Percentiles rank a stretch among this genome's conserved stretches.
Evolutionary conservation across 768 basidiomycete species (phyloP).

Genomic region (Tephrocybe rancida): DNA sequence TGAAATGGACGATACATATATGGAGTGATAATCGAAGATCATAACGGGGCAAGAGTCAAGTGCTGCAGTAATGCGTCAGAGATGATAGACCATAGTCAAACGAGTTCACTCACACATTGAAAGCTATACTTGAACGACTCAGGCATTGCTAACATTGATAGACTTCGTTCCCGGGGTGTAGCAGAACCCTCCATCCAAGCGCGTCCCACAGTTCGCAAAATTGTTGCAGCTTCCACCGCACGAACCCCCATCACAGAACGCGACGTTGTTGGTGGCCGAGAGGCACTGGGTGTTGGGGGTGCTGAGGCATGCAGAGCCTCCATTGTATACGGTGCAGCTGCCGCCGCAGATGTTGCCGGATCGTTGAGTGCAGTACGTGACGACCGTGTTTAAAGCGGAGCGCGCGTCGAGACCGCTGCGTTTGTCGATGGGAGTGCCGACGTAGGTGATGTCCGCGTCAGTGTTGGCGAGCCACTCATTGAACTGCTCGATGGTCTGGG

Average conservation of each 20-base stretch:
- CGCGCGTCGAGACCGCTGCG: conserved; percentile 16
- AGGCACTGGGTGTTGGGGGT: conserved; percentile 33
- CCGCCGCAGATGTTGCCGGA: conserved; percentile 28
- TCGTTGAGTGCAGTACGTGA: conserved; percentile 29
- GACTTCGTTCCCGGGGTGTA: conserved; percentile 29
- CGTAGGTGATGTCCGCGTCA: not conserved
- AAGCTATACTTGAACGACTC: not conserved
- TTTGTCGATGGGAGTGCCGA: conserved; percentile 20
- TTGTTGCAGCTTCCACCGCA: conserved; percentile 28
- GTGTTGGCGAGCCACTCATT: conserved; percentile 8
- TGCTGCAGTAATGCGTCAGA: no score
- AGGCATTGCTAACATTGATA: conserved; percentile 13
- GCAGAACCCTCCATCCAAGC: conserved; percentile 29
- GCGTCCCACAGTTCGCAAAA: conserved; percentile 23
- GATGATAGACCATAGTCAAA: no score
- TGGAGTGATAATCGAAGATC: no score
- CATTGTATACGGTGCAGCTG: conserved; percentile 32
- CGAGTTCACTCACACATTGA: no score
- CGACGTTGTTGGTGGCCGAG: conserved; percentile 28
- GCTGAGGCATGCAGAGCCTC: conserved; percentile 25
- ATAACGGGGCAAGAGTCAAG: no score
- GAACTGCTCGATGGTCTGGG: not conserved
- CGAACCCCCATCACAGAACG: conserved; percentile 25
- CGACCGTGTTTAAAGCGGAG: conserved; percentile 20
- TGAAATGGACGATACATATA: no score